These are phyloP conservation scores for Russula sp. DNA, from an alignment of 768 basidiomycete species.

Conservation along the genomic window DNA sequence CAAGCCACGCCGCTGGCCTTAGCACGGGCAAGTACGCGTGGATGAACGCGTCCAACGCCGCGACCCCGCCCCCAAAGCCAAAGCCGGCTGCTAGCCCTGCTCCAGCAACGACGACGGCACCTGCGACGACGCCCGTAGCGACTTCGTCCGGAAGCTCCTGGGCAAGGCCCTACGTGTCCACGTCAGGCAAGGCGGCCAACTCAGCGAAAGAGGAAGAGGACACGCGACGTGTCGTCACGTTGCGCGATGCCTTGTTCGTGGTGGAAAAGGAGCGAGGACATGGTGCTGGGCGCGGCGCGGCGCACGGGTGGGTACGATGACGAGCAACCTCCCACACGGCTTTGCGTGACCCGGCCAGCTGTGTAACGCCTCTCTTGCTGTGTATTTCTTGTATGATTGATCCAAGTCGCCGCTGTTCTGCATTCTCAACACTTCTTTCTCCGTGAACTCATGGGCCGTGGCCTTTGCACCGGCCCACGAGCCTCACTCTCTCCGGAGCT, in stretches of 20 bases:
- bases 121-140: slow-evolving; percentile 21
- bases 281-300: slow-evolving; percentile 73
- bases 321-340: background rate
- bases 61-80: slow-evolving; percentile 34
- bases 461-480: background rate
- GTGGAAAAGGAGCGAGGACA: slow-evolving; percentile 79
- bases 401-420: background rate
- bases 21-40: slow-evolving; percentile 74
- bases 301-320: slow-evolving; percentile 48
- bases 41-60: slow-evolving; percentile 67
- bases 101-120: slow-evolving; percentile 31
- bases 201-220: slow-evolving; percentile 44
- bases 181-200: slow-evolving; percentile 39
- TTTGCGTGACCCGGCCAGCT: background rate
- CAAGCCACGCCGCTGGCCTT: slow-evolving; percentile 82
- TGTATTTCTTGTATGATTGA: slow-evolving; percentile 9
- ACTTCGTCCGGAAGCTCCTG: slow-evolving; percentile 37
- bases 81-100: slow-evolving; percentile 28
- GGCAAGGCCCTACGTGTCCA: slow-evolving; percentile 59
- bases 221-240: slow-evolving; percentile 51
- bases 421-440: background rate
- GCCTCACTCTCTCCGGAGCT: background rate
- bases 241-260: slow-evolving; percentile 82
- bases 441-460: background rate
- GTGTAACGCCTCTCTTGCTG: slow-evolving; percentile 1